Conservation (phyloP, 768 basidiomycete genomes). For the Psilocybe cyanescens region DNA sequence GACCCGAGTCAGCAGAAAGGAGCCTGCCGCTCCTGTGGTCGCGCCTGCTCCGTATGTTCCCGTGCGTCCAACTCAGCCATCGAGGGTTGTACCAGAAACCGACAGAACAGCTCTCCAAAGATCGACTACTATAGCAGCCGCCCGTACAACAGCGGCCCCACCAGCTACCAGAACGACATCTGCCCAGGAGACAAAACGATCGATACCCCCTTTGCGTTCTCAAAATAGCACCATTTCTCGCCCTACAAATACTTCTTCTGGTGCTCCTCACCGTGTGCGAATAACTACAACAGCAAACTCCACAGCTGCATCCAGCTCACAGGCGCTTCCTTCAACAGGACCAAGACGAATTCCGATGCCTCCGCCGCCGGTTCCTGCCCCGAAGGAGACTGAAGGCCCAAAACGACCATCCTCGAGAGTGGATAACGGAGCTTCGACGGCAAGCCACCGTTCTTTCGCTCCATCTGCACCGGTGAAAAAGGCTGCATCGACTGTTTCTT, state of each 20-base stretch:
- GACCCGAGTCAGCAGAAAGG: constrained; percentile 25
- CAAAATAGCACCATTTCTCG: constrained; percentile 14
- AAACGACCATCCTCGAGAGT: constrained; percentile 18
- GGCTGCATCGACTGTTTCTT: constrained; percentile 8
- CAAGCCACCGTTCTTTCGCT: constrained; percentile 9
- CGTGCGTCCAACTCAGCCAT: constrained; percentile 26
- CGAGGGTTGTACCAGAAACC: constrained; percentile 6
- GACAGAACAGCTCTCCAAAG: constrained; percentile 14
- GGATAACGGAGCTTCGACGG: constrained; percentile 14
- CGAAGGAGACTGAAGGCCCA: constrained; percentile 16
- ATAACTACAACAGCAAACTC: constrained; percentile 23
- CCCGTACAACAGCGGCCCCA: constrained; percentile 1
- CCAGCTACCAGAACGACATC: constrained; percentile 5
- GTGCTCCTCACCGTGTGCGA: constrained; percentile 28
- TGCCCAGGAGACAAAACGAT: constrained; percentile 17
- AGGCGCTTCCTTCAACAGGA: constrained; percentile 21
- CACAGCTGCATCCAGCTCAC: constrained; percentile 8
- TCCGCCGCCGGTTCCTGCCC: constrained; percentile 20
- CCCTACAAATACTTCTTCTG: constrained; percentile 4
- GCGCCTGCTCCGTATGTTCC: constrained; percentile 32
- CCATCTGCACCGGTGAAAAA: constrained; percentile 23
- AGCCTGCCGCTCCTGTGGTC: constrained; percentile 11
- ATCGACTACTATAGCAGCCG: background rate
- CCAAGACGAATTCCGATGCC: constrained; percentile 31
- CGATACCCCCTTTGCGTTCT: constrained; percentile 17